Evolutionary conservation across 768 basidiomycete genomes (phyloP).

Genomic region (Pisolithus sp.): DNA sequence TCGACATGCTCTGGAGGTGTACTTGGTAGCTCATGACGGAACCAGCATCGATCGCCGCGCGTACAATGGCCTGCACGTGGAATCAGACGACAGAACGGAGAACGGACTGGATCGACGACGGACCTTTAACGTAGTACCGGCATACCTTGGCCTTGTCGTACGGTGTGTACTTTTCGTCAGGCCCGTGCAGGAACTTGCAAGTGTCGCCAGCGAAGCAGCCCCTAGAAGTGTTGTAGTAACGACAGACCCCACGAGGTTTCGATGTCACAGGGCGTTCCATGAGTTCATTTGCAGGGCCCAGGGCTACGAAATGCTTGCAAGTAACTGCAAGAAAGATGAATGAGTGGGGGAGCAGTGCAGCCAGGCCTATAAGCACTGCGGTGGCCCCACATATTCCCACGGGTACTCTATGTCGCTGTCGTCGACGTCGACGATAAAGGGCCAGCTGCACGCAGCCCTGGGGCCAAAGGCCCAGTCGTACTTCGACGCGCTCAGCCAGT

Average conservation of each 20-base stretch:
- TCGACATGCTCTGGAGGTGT: slow-evolving; percentile 22
- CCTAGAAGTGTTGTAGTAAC: slow-evolving; percentile 53
- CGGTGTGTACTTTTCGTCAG: slow-evolving; percentile 47
- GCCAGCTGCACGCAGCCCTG: slow-evolving; percentile 55
- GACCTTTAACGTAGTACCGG: slow-evolving; percentile 55
- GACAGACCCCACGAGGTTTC: slow-evolving; percentile 65
- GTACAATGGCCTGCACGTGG: slow-evolving; percentile 56
- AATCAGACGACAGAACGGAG: not conserved
- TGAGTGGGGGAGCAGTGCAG: not conserved
- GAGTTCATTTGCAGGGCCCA: slow-evolving; percentile 9
- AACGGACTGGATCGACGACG: slow-evolving; percentile 2
- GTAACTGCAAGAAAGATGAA: slow-evolving; percentile 2
- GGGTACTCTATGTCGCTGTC: slow-evolving; percentile 58
- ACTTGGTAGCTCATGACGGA: slow-evolving; percentile 42
- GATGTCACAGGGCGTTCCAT: slow-evolving; percentile 59
- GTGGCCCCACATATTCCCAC: slow-evolving; percentile 5
- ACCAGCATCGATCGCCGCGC: slow-evolving; percentile 70
- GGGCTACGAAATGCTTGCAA: not conserved
- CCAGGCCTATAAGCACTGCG: not conserved
- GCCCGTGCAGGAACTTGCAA: slow-evolving; percentile 76
- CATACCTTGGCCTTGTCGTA: slow-evolving; percentile 71
- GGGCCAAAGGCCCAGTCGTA: slow-evolving; percentile 56
- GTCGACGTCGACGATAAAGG: slow-evolving; percentile 67
- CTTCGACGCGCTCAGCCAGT: slow-evolving; percentile 58
- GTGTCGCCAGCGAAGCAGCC: slow-evolving; percentile 64